Conservation (phyloP, 1,284 basidiomycete species). For the Marasmius tenuissimus region DNA sequence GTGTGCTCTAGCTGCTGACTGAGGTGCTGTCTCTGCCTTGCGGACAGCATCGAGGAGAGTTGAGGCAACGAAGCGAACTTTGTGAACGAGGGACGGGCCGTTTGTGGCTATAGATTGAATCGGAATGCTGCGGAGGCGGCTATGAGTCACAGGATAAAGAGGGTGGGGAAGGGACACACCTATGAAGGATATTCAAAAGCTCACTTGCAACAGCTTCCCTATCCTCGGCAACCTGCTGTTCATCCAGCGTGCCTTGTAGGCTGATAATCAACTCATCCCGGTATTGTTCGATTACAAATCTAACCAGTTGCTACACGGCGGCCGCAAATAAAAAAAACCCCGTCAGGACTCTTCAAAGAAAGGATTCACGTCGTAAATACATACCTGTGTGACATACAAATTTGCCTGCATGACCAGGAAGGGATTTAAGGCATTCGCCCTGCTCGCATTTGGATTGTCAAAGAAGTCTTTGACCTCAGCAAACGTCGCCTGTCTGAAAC, state of each 20-base stretch:
- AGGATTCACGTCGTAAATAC: constrained; percentile 14
- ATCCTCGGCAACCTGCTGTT: constrained; percentile 65
- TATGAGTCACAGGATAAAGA: neutral
- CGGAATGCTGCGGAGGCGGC: constrained; percentile 59
- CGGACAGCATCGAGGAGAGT: constrained; percentile 84
- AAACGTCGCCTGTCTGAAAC: constrained; percentile 77
- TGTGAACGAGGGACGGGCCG: constrained; percentile 64
- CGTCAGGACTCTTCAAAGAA: constrained; percentile 1
- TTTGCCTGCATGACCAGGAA: constrained; percentile 90
- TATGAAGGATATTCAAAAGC: constrained; percentile 79
- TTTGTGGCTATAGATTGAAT: constrained; percentile 91
- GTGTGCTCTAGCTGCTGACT: constrained; percentile 74
- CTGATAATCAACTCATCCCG: constrained; percentile 76
- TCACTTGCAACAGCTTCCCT: constrained; percentile 78
- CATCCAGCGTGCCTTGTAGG: constrained; percentile 64
- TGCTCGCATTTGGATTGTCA: constrained; percentile 82
- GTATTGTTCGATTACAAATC: constrained; percentile 87
- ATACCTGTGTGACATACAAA: constrained; percentile 82
- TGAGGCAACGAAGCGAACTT: constrained; percentile 87
- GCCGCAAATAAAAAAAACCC: constrained; percentile 6
- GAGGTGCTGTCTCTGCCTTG: constrained; percentile 74
- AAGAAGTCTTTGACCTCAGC: constrained; percentile 88
- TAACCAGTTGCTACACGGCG: constrained; percentile 74
- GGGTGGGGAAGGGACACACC: constrained; percentile 34
- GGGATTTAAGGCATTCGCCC: constrained; percentile 80